Evolutionary conservation across 805 yeast genomes (phyloP).

Genomic region (Hyphopichia homilentoma): DNA sequence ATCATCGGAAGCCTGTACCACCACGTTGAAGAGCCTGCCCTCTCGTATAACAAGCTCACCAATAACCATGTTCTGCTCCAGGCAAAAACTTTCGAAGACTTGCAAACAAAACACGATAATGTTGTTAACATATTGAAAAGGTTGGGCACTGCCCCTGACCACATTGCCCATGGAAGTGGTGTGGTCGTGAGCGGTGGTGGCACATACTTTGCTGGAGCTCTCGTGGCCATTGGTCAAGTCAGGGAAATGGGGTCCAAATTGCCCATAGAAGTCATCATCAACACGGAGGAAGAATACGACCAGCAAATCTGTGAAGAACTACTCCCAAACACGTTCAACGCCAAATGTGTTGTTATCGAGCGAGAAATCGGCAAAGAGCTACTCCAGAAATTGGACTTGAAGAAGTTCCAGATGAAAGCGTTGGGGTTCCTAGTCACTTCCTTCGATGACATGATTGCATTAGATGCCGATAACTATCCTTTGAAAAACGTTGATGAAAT

Average conservation of each 20-base stretch:
- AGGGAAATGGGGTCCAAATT: slow-evolving; percentile 21
- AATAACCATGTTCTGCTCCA: slow-evolving; percentile 11
- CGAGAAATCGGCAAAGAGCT: slow-evolving; percentile 16
- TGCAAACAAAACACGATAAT: slow-evolving; percentile 15
- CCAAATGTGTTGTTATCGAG: slow-evolving; percentile 19
- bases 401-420: slow-evolving; percentile 19
- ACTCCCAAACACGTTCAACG: slow-evolving; percentile 28
- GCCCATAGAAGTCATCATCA: slow-evolving; percentile 31
- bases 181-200: slow-evolving; percentile 21
- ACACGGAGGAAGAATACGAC: slow-evolving; percentile 33
- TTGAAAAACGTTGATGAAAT: slow-evolving; percentile 19
- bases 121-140: slow-evolving; percentile 15
- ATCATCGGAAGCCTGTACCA: slow-evolving; percentile 8
- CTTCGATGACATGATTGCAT: slow-evolving; percentile 19
- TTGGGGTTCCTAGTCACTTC: slow-evolving; percentile 21
- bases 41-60: slow-evolving; percentile 10
- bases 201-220: slow-evolving; percentile 17
- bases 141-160: slow-evolving; percentile 16
- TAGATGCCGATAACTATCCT: slow-evolving; percentile 25
- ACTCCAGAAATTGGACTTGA: slow-evolving; percentile 9
- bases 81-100: slow-evolving; percentile 11
- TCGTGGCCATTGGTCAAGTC: slow-evolving; percentile 19
- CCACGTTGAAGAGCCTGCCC: slow-evolving; percentile 6
- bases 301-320: slow-evolving; percentile 36
- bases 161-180: slow-evolving; percentile 19